Percentiles rank a stretch among this genome's conserved stretches.
Conservation (phyloP, 805 yeast genomes). For the Isabelozyma heimii region DNA sequence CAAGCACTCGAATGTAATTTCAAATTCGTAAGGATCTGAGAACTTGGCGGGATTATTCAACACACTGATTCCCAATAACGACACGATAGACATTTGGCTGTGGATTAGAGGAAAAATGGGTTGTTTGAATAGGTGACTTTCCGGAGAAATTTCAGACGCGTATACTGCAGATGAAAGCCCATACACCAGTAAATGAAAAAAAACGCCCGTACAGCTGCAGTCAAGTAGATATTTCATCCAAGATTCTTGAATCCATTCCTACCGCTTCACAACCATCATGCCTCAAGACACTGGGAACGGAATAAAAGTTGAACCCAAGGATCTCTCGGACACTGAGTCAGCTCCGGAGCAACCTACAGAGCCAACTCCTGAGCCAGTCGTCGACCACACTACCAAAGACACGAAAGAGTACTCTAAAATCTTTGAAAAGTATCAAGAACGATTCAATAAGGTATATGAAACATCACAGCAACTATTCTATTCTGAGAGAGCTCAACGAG, state of each 20-base stretch:
- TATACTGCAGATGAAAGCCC: too few relatives aligned
- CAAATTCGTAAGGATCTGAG: constrained; percentile 91
- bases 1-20: constrained; percentile 94
- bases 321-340: too few relatives aligned
- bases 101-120: not conserved
- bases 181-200: too few relatives aligned
- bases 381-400: not conserved
- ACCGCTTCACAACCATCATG: too few relatives aligned
- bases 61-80: constrained; percentile 86
- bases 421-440: constrained; percentile 25
- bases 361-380: constrained; percentile 1
- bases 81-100: constrained; percentile 82
- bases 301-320: too few relatives aligned
- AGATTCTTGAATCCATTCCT: too few relatives aligned
- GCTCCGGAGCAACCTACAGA: too few relatives aligned
- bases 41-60: constrained; percentile 93
- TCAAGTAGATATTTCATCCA: too few relatives aligned
- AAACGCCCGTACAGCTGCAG: too few relatives aligned
- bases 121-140: not conserved
- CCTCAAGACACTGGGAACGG: too few relatives aligned
- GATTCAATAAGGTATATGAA: constrained; percentile 19
- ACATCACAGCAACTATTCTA: constrained; percentile 24
- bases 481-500: constrained; percentile 33
- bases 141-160: not conserved
- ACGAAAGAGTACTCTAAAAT: constrained; percentile 20